phyloP scores from a whole-genome alignment of 352 stramenopile genomes.

The Phytophthora sojae region DNA sequence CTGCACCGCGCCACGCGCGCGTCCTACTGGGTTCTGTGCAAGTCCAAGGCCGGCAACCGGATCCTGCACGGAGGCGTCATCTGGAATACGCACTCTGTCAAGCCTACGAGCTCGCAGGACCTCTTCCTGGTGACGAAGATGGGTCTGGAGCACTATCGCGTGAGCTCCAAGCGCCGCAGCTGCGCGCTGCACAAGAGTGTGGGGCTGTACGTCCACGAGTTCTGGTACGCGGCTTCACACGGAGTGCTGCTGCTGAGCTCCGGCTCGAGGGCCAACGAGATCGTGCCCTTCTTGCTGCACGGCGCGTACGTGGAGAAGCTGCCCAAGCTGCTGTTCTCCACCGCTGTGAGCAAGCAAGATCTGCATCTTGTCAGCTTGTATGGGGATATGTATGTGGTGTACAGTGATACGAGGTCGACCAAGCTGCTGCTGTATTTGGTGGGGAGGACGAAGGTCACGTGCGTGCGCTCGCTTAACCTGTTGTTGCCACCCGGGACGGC shows the following conservation, averaged over 20 bases:
- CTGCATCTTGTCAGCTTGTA: conserved; percentile 77
- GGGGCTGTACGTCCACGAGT: conserved; percentile 68
- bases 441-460: conserved; percentile 66
- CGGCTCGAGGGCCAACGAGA: conserved; percentile 77
- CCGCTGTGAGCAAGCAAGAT: conserved; percentile 55
- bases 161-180: conserved; percentile 62
- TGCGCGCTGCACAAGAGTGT: conserved; percentile 68
- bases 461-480: conserved; percentile 78
- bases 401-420: conserved; percentile 58
- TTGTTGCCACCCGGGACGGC: conserved; percentile 66
- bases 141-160: conserved; percentile 81
- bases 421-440: conserved; percentile 83
- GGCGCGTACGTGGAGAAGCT: conserved; percentile 71
- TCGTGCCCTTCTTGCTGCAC: conserved; percentile 75
- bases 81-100: conserved; percentile 68
- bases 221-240: conserved; percentile 75
- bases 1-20: conserved; percentile 50
- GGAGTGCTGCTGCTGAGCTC: conserved; percentile 75
- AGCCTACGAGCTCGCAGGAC: conserved; percentile 64
- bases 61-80: conserved; percentile 66
- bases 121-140: conserved; percentile 79
- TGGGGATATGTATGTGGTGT: conserved; percentile 70
- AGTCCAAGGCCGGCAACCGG: conserved; percentile 66
- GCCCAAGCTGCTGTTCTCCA: conserved; percentile 76
- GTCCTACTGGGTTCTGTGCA: conserved; percentile 79